Base-by-base conservation (phyloP, 2,329 filamentous ascomycete species). In the Moelleriella libera region DNA sequence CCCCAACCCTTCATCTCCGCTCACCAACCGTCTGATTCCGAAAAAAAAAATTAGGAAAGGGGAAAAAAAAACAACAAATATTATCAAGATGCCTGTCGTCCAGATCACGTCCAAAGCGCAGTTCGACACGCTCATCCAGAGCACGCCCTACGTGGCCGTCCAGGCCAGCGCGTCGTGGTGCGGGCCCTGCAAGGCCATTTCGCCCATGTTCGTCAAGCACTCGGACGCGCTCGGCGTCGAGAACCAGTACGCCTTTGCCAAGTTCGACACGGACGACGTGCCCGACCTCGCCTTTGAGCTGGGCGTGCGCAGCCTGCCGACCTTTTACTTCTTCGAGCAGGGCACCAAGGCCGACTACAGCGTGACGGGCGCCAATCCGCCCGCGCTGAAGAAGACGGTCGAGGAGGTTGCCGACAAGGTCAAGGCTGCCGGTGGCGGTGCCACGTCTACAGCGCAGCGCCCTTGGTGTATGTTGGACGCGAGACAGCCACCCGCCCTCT, bases 131-230 rank as follows among this genome's bases (percentile, higher is more conserved):
- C 71, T 79, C 51, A 57, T 77, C 55, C 54, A 62, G 12, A 60
- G 60, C 8, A 74, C 66, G 44, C 70, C 66, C 44, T 74, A 71
- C 62, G 73, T 78, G 52, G 68, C 71, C 50, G 62, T 75, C 52
- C 75, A 80, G 59, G 78, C 79, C 63, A 72, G 67, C 63, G 76
- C 76, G 49, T 65, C 71, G 56, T 80, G 77, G 77, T 80, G 76
- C 63, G 69, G 68, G 40, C 77, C 76, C 30, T 80, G 77, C 73
- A 76, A 75, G 62, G 64, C 66, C 54, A 79, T 80, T 57, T 71
- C 74, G 28, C 76, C 76, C 51, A 55, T 73, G 49, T 80, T 71
- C 68, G 57, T 55, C 50, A 64, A 69, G 57, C 67, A 77, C 46
- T 70, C 75, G 43, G 58, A 58, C 44, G 53, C 54, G 34, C 53